phyloP scores from a whole-genome alignment of 768 basidiomycete species.

The Psilocybe azurescens region DNA sequence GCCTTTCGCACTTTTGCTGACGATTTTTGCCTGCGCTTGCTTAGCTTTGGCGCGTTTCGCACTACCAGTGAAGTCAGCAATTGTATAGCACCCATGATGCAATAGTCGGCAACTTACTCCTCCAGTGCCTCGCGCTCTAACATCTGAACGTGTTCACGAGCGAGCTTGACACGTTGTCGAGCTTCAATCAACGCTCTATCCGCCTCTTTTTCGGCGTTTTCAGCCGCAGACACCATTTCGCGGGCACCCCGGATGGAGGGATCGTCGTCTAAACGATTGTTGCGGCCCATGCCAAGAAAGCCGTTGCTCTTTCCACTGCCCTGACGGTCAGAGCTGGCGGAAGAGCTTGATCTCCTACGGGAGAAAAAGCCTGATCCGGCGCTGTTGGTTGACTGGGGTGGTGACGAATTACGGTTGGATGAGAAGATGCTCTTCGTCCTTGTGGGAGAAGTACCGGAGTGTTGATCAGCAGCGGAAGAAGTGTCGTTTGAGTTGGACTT shows the following conservation, averaged over 20 bases:
- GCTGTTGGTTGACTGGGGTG: constrained; percentile 20
- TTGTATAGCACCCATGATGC: not conserved
- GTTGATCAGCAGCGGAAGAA: constrained; percentile 18
- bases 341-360: constrained; percentile 24
- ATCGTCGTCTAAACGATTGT: constrained; percentile 36
- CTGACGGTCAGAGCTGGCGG: constrained; percentile 13
- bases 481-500: constrained; percentile 18
- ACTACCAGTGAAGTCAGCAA: constrained; percentile 32
- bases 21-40: constrained; percentile 53
- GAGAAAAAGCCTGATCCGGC: constrained; percentile 28
- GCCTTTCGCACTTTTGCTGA: constrained; percentile 51
- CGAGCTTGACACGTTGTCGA: constrained; percentile 48
- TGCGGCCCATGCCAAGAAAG: constrained; percentile 32
- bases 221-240: constrained; percentile 54
- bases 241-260: constrained; percentile 53
- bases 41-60: constrained; percentile 56
- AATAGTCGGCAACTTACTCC: constrained; percentile 47
- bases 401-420: constrained; percentile 26
- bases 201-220: constrained; percentile 54
- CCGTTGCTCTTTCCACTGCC: constrained; percentile 22
- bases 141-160: constrained; percentile 49
- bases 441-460: constrained; percentile 19
- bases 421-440: constrained; percentile 34
- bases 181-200: constrained; percentile 55
- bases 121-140: constrained; percentile 57